These are phyloP conservation scores for Pleurotus sapidus DNA, from an alignment of 768 basidiomycete genomes.

Conservation along the genomic window DNA sequence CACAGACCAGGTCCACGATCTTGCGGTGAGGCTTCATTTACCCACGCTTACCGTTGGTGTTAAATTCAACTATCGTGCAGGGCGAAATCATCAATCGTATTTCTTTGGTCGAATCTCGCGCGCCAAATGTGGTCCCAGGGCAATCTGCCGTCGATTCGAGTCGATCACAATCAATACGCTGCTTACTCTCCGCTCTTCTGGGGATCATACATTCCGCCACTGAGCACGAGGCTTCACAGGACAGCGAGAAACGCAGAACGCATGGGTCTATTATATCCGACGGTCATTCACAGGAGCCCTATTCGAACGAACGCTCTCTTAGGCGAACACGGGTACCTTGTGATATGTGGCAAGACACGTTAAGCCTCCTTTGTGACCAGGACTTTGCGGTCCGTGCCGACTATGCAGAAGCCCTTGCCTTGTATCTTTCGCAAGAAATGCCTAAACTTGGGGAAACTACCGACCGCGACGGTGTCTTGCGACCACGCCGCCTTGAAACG, in stretches of 20 bases:
- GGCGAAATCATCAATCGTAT: slow-evolving; percentile 80
- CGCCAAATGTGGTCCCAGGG: slow-evolving; percentile 37
- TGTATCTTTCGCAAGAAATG: slow-evolving; percentile 78
- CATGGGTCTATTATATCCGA: slow-evolving; percentile 13
- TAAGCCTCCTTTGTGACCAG: slow-evolving; percentile 78
- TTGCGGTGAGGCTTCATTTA: slow-evolving; percentile 46
- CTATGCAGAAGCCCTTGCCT: slow-evolving; percentile 69
- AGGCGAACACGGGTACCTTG: slow-evolving; percentile 68
- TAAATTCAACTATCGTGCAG: slow-evolving; percentile 20
- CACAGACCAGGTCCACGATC: slow-evolving; percentile 92
- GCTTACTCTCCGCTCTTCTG: slow-evolving; percentile 64
- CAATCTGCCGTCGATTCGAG: slow-evolving; percentile 27
- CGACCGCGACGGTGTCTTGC: slow-evolving; percentile 44
- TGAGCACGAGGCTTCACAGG: slow-evolving; percentile 30
- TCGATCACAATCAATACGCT: slow-evolving; percentile 66
- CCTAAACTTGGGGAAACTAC: slow-evolving; percentile 53
- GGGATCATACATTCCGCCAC: slow-evolving; percentile 70
- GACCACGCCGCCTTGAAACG: slow-evolving; percentile 42
- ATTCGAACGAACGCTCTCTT: slow-evolving; percentile 34
- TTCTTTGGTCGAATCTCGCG: slow-evolving; percentile 65
- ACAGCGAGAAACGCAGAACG: slow-evolving; percentile 7
- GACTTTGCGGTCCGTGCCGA: slow-evolving; percentile 78
- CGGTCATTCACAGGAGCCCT: slow-evolving; percentile 23
- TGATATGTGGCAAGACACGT: slow-evolving; percentile 89
- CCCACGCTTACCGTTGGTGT: background rate